Evolutionary conservation across 805 yeast genomes (phyloP), one percentile per base, ranked within the genome.

Genomic region (Cyberlindnera maclurae): DNA sequence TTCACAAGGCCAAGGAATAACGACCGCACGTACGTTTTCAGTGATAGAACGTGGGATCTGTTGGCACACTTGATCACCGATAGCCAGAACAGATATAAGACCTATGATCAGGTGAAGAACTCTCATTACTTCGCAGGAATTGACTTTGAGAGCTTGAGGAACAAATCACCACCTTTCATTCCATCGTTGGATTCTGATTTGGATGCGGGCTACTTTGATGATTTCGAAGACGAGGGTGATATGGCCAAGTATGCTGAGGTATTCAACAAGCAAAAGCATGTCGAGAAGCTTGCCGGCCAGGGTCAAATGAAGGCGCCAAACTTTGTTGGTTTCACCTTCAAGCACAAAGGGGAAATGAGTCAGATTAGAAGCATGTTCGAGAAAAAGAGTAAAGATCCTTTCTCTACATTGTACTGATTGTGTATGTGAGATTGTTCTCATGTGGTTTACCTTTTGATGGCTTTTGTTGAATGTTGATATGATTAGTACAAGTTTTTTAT

Each of bases 161-260:
- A 61, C 26, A 71, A 78, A 44, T 71, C 80, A 16, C 97, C 99
- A 4, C 99, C 99, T 27, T 93, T 93, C 60, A 84, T 93, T 15
- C 99, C 99, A 3, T 96, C 94, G 53, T 70, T 93, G 47, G 97
- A 93, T 57, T 85, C 88, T 44, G 99, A 93, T 54, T 93, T 88
- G 46, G 99, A 93, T 64, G 97, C 97, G 0, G 99, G 99, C 1
- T 93, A 93, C 64, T 93, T 93, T 58, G 99, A 93, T 63, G 98
- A 93, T 61, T 93, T 93, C 60, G 86, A 86, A 42, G 93, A 88
- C 60, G 97, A 90, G 59, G 88, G 84, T 34, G 95, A 90, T 59
- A 88, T 93, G 97, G 93, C 90, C 45, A 89, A 93, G 60, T 93
- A 93, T 65, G 90, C 93, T 54, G 98, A 93, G 54, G 98, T 93